Evolutionary conservation across 1,284 basidiomycete genomes (phyloP), one percentile per base, ranked within the genome.

Genomic region (Puccinia polysora): DNA sequence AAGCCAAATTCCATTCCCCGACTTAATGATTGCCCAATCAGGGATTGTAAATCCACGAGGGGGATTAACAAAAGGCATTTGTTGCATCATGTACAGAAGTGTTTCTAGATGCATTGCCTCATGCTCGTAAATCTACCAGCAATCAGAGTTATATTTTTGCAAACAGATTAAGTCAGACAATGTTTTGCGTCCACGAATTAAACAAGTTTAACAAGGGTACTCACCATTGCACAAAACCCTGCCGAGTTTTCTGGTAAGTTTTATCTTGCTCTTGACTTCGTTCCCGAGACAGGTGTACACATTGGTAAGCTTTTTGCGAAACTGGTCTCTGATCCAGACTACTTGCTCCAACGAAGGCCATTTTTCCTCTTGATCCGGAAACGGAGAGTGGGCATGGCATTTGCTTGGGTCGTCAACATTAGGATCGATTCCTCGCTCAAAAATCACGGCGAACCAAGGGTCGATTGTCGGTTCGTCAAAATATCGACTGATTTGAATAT

Each of bases 401-500:
- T 75, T 64, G 75, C 28, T 75, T 5, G 73, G 56, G 56, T 75
- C 73, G 56, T 74, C 75, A 75, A 78, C 75, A 77, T 89, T 87
- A 0, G 95, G 96, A 78, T 98, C 96, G 75, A 98, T 97, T 5
- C 95, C 95, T 45, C 95, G 87, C 86, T 94, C 79, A 12, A 77
- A 80, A 70, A 80, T 76, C 36, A 77, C 75, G 55, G 78, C 74
- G 82, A 89, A 96, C 70, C 84, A 80, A 0, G 93, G 92, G 75
- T 92, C 86, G 0, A 91, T 90, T 76, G 91, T 86, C 0, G 87
- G 85, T 77, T 91, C 88, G 49, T 86, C 80, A 49, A 95, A 81
- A 34, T 91, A 81, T 68, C 85, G 84, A 8, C 90, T 88, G 25
- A 97, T 81, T 78, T 96, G 89, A 58, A 97, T 97, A 79, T 97